Conservation (phyloP, 179 eudicot species). For the Actinidia polygama region DNA sequence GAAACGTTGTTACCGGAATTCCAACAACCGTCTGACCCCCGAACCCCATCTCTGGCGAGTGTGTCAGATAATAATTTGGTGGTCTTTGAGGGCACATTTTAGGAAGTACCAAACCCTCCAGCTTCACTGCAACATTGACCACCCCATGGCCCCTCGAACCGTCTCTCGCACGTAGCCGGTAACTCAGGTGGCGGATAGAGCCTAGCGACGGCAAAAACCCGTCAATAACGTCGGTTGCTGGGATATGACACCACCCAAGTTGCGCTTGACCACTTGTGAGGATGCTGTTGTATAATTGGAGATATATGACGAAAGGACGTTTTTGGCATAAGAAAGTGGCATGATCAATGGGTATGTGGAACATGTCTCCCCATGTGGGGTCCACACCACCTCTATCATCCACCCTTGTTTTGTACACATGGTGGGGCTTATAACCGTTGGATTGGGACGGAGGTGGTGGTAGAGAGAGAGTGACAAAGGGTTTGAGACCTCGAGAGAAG, state of each 20-base stretch:
- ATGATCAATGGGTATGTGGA: conserved; percentile 35
- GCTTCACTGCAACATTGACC: conserved; percentile 40
- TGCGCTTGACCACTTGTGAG: conserved; percentile 36
- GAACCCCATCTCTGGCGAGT: conserved; percentile 19
- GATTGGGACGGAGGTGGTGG: conserved; percentile 16
- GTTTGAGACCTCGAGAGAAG: conserved; percentile 29
- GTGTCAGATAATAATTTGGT: neutral
- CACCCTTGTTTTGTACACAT: conserved; percentile 41
- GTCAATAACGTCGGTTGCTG: conserved; percentile 39
- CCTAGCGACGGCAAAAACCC: conserved; percentile 38
- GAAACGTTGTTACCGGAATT: conserved; percentile 10
- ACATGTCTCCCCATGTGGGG: conserved; percentile 58
- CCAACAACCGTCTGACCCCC: conserved; percentile 18
- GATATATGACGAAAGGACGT: conserved; percentile 28
- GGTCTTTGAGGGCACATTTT: conserved; percentile 4
- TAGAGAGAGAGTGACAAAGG: conserved; percentile 45
- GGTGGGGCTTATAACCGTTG: conserved; percentile 11
- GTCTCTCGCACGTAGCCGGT: conserved; percentile 42
- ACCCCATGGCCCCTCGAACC: conserved; percentile 56
- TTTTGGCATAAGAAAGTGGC: conserved; percentile 29
- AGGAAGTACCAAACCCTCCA: conserved; percentile 34
- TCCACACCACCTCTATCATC: conserved; percentile 45
- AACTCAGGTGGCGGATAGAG: conserved; percentile 42
- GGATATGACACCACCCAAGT: conserved; percentile 55
- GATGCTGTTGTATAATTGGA: conserved; percentile 36